These are phyloP conservation scores for Russula sp. DNA, from an alignment of 768 basidiomycete species.

Conservation along the genomic window DNA sequence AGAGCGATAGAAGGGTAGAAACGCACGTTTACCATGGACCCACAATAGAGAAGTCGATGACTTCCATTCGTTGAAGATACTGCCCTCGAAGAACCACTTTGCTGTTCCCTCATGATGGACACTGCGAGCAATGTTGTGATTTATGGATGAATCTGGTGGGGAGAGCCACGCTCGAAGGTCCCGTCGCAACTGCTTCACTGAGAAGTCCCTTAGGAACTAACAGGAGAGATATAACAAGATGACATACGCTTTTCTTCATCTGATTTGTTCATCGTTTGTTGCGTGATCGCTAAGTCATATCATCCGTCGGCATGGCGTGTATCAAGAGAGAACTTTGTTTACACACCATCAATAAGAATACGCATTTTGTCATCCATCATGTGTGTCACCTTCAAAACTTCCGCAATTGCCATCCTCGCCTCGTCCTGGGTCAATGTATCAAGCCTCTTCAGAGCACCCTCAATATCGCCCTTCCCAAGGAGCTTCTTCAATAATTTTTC, in stretches of 20 bases:
- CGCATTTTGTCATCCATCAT: too few relatives aligned
- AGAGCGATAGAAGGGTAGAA: not conserved
- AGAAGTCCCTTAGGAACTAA: not conserved
- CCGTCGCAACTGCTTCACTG: not conserved
- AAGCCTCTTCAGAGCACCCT: not conserved
- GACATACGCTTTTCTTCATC: not conserved
- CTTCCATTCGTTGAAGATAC: not conserved
- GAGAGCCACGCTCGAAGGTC: not conserved
- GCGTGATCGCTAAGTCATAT: not conserved
- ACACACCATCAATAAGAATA: not conserved
- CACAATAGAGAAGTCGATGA: not conserved
- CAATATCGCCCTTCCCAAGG: not conserved
- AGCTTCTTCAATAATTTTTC: not conserved
- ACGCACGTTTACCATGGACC: not conserved
- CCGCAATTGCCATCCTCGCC: not conserved
- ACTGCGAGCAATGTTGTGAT: not conserved
- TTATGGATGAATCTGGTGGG: not conserved
- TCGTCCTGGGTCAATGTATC: not conserved
- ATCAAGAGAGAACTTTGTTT: not conserved
- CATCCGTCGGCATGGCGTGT: not conserved
- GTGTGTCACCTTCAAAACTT: not conserved
- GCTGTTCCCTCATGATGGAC: not conserved
- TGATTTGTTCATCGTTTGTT: not conserved
- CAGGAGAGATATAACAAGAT: not conserved
- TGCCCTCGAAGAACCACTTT: not conserved